phyloP scores from a whole-genome alignment of 768 basidiomycete genomes.

The Dacryopinax spathularia region DNA sequence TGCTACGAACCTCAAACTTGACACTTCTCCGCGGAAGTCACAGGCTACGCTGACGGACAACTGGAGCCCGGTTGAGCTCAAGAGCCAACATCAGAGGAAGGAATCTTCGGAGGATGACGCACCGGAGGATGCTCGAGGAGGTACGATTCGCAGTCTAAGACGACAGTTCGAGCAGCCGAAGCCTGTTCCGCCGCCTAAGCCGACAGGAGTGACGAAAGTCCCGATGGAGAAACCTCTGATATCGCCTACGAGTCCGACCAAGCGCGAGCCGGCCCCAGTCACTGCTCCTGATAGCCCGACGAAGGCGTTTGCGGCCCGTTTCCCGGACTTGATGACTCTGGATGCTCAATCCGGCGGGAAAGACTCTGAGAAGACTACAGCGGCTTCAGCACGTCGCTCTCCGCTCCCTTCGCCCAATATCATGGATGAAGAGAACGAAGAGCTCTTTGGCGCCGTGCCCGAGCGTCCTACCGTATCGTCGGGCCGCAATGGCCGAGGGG shows the following conservation, averaged over 20 bases:
- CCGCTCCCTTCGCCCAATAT: not conserved
- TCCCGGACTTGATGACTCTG: not conserved
- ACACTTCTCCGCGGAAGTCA: constrained; percentile 1
- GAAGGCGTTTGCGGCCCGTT: not conserved
- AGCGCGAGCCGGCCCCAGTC: not conserved
- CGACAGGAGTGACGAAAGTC: not conserved
- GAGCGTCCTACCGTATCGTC: not conserved
- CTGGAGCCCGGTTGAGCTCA: constrained; percentile 32
- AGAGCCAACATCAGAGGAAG: constrained; percentile 18
- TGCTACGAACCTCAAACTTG: not conserved
- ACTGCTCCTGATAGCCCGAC: not conserved
- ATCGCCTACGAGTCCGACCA: not conserved
- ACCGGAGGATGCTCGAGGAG: constrained; percentile 33
- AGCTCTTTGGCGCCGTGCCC: not conserved
- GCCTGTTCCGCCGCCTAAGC: not conserved
- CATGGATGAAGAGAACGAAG: constrained; percentile 1
- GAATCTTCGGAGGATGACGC: constrained; percentile 38
- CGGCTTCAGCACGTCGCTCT: not conserved
- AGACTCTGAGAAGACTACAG: not conserved
- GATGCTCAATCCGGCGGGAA: not conserved
- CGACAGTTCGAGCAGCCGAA: not conserved
- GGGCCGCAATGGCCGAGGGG: not conserved
- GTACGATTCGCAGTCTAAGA: not conserved
- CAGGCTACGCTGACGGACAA: constrained; percentile 29
- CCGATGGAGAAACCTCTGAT: not conserved